Conservation (phyloP, 805 yeast genomes). For the Metschnikowia noctiluminum region DNA sequence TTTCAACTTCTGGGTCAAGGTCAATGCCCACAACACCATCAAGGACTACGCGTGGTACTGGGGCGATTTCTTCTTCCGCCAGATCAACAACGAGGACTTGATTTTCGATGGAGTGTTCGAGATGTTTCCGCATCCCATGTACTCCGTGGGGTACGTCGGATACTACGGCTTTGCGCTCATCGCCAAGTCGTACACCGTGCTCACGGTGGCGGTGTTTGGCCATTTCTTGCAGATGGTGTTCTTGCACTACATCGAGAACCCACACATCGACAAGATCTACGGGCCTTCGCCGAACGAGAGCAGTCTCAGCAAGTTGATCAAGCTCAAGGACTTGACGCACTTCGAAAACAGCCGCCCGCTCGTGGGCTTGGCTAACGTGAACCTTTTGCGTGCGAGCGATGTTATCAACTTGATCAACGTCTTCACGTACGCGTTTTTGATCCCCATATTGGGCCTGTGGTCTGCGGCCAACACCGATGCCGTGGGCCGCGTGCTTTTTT, state of each 20-base stretch:
- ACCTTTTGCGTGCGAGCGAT: slow-evolving; percentile 62
- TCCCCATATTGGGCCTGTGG: slow-evolving; percentile 37
- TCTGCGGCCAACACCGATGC: slow-evolving; percentile 22
- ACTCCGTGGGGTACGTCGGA: slow-evolving; percentile 84
- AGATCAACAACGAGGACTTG: slow-evolving; percentile 56
- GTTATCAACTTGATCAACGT: slow-evolving; percentile 45
- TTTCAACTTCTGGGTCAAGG: slow-evolving; percentile 80
- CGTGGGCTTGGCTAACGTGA: slow-evolving; percentile 61
- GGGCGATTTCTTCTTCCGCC: slow-evolving; percentile 89
- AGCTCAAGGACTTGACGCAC: slow-evolving; percentile 46
- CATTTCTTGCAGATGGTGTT: slow-evolving; percentile 76
- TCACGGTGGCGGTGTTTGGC: slow-evolving; percentile 67
- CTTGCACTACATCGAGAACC: slow-evolving; percentile 72
- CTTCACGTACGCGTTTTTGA: slow-evolving; percentile 37
- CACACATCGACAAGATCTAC: slow-evolving; percentile 80
- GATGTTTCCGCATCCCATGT: slow-evolving; percentile 91
- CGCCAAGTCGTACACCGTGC: slow-evolving; percentile 67
- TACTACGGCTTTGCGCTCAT: slow-evolving; percentile 81
- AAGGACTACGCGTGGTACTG: slow-evolving; percentile 93
- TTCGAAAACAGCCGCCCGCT: slow-evolving; percentile 47
- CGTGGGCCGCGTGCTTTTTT: slow-evolving; percentile 25
- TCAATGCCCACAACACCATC: slow-evolving; percentile 84
- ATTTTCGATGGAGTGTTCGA: slow-evolving; percentile 88
- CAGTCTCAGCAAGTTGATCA: slow-evolving; percentile 36
- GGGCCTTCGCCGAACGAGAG: slow-evolving; percentile 45